Base-by-base conservation (phyloP, 148 eudicot genomes). In the Silene latifolia region DNA sequence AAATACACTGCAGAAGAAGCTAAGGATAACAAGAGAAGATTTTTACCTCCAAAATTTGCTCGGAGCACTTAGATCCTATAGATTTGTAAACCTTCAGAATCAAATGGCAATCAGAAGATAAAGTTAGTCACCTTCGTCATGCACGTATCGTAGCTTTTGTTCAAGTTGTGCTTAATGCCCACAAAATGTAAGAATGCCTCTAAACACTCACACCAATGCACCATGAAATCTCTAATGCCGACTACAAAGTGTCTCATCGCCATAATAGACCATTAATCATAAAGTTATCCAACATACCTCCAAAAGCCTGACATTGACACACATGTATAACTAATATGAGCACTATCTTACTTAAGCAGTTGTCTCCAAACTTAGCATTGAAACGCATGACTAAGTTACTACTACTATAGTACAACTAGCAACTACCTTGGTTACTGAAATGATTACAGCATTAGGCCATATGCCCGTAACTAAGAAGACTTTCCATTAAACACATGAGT, bases 31-130 rank as follows among this genome's bases (percentile, higher is more conserved):
- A 13, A 13, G 23, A 46, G 7, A 75, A 46, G 51, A 67, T 14
- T 57, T 29, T 82, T 89, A 93, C 96, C 97, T 94, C 91, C 82
- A 88, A 81, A 57, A 80, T 66, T 84, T 91, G 97, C 72, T 86
- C 84, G 39, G 90, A 91, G 81, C 84, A 85, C 78, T 89, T 91
- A 4, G 90, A 84, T 72, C 78, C 90, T 18, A 87, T 75, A 65
- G 93, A 87, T 84, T 91, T 94, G 85, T 87, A 94, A 18, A 92
- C 94, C 97, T 92, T 74, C 46, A 71, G 47, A 39, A 23, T 51
- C 77, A 73, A 47, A 35, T 7, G 42, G 60, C 5, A 69, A 69
- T 51, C 18, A 23, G 20, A 51, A 20, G 29, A 47, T 47, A 21
- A 7, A 32, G 35, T 4, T 4, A 32, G 35, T 32, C 35, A 32